Evolutionary conservation across 2,329 filamentous ascomycete genomes (phyloP).

Genomic region (Cucurbitaria berberidis): DNA sequence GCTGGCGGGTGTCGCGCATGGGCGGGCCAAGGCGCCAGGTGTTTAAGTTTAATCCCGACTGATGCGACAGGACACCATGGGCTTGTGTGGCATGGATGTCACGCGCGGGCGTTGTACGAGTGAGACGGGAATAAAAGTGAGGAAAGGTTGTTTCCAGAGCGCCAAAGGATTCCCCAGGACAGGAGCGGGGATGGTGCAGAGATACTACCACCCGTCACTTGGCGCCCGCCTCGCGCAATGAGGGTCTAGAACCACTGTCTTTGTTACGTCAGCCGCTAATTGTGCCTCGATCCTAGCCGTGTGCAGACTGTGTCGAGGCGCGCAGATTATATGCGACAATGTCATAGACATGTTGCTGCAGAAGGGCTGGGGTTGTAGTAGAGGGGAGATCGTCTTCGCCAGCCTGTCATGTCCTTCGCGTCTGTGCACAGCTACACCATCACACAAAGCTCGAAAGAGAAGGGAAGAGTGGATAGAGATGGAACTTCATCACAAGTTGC

Average conservation of each 20-base stretch:
- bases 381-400: too few species aligned
- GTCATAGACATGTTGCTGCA: too few species aligned
- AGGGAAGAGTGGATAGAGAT: background rate
- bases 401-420: too few species aligned
- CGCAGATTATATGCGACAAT: too few species aligned
- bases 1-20: constrained; percentile 6
- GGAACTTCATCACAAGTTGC: too few species aligned
- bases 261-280: constrained; percentile 5
- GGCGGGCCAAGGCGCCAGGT: constrained; percentile 4
- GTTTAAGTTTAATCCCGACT: background rate
- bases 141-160: constrained; percentile 30
- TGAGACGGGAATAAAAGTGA: constrained; percentile 36
- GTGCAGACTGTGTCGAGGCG: too few species aligned
- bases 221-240: constrained; percentile 3
- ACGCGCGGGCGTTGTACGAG: constrained; percentile 28
- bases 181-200: constrained; percentile 7
- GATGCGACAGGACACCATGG: constrained; percentile 10
- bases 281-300: background rate
- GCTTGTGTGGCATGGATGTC: constrained; percentile 24
- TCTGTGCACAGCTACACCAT: too few species aligned
- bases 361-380: too few species aligned
- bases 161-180: constrained; percentile 17
- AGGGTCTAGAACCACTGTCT: background rate
- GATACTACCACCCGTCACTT: constrained; percentile 25
- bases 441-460: background rate